Percentiles rank a stretch among this genome's conserved stretches.
These are phyloP conservation scores for Melastoma malabathricum DNA, from an alignment of 345 rosid species.

Conservation along the genomic window DNA sequence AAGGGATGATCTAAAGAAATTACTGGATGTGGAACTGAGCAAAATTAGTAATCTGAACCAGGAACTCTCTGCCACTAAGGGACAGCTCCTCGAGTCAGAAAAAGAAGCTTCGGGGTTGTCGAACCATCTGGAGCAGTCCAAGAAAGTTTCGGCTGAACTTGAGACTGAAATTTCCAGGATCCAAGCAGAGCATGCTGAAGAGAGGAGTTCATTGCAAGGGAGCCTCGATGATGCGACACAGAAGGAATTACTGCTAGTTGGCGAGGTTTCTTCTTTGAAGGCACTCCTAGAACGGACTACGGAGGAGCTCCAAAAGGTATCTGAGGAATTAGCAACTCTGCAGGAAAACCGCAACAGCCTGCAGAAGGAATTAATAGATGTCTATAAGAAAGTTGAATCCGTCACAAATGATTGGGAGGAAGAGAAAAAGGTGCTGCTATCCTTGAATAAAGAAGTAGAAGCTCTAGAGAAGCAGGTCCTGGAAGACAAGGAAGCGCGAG, in stretches of 20 bases:
- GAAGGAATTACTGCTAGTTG: slow-evolving; percentile 25
- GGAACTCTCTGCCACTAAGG: slow-evolving; percentile 37
- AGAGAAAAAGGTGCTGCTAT: slow-evolving; percentile 33
- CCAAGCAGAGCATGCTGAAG: slow-evolving; percentile 37
- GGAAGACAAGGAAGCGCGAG: slow-evolving; percentile 51
- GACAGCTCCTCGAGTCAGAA: slow-evolving; percentile 34
- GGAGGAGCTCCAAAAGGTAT: slow-evolving; percentile 31
- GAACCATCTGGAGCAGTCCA: slow-evolving; percentile 38
- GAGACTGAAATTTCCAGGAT: slow-evolving; percentile 46
- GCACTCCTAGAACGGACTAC: slow-evolving; percentile 39
- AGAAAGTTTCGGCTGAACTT: slow-evolving; percentile 29
- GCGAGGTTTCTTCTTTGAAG: slow-evolving; percentile 36
- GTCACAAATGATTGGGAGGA: slow-evolving; percentile 40
- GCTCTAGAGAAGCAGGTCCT: slow-evolving; percentile 51
- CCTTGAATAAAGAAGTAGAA: slow-evolving; percentile 43
- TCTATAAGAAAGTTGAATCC: slow-evolving; percentile 44
- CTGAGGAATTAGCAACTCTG: slow-evolving; percentile 30
- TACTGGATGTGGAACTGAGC: slow-evolving; percentile 34
- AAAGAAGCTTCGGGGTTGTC: slow-evolving; percentile 44
- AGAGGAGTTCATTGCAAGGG: slow-evolving; percentile 22
- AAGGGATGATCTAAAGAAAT: slow-evolving; percentile 38
- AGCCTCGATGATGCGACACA: slow-evolving; percentile 36
- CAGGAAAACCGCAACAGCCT: slow-evolving; percentile 37
- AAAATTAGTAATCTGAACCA: slow-evolving; percentile 32
- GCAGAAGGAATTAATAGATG: slow-evolving; percentile 47